A percentile compares a stretch with the other conserved stretches of the same genome.
phyloP scores from a whole-genome alignment of 148 eudicot genomes.

The Heliamphora exappendiculata region DNA sequence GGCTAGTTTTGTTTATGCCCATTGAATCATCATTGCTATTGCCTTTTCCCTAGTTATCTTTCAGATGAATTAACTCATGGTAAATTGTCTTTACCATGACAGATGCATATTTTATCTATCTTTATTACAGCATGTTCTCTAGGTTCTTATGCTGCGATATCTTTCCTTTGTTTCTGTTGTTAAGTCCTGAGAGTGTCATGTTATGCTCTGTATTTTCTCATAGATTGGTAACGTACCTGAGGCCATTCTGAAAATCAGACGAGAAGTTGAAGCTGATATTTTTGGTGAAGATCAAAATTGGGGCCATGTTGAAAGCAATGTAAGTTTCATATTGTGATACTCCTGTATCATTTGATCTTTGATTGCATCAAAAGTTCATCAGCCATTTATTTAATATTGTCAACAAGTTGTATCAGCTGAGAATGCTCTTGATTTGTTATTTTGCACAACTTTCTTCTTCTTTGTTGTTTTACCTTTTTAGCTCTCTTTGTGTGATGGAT shows the following conservation, averaged over 20 bases:
- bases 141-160: not conserved
- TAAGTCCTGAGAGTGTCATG: not conserved
- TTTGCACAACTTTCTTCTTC: not conserved
- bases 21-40: not conserved
- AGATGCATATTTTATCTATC: not conserved
- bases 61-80: not conserved
- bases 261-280: conserved; percentile 65
- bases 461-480: not conserved
- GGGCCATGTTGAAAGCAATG: conserved; percentile 64
- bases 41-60: not conserved
- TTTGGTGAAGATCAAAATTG: conserved; percentile 61
- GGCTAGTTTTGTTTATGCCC: not conserved
- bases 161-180: not conserved
- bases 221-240: conserved; percentile 52
- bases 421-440: not conserved
- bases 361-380: not conserved
- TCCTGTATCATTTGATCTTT: not conserved
- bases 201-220: not conserved
- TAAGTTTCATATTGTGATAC: conserved; percentile 21
- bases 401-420: not conserved
- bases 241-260: conserved; percentile 55
- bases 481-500: not conserved
- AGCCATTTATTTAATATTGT: not conserved
- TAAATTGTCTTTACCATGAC: not conserved
- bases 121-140: not conserved